Percentiles rank a stretch among this genome's conserved stretches.
phyloP scores from a whole-genome alignment of 176 grass and related monocot species.

The Cymbopogon citratus region DNA sequence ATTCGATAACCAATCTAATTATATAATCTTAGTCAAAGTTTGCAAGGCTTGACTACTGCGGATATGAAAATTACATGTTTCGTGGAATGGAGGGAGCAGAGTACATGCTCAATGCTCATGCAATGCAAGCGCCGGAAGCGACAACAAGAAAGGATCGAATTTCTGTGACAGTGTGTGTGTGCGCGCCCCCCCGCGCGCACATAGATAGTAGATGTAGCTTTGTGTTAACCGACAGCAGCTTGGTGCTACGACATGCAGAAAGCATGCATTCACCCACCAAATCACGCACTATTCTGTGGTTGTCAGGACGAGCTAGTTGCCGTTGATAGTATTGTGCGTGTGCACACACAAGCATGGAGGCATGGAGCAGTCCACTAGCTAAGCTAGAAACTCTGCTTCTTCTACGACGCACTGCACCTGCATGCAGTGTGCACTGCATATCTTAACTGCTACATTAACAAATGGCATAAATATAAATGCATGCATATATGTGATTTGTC shows the following conservation, averaged over 20 bases:
- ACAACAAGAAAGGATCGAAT: neutral
- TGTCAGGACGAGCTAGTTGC: neutral
- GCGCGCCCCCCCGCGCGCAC: too few relatives aligned
- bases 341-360: neutral
- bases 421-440: neutral
- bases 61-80: too few relatives aligned
- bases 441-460: neutral
- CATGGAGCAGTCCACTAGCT: neutral
- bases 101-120: too few relatives aligned
- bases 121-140: too few relatives aligned
- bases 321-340: too few relatives aligned
- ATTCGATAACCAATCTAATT: too few relatives aligned
- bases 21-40: too few relatives aligned
- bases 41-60: too few relatives aligned
- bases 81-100: too few relatives aligned
- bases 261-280: neutral
- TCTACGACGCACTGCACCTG: neutral
- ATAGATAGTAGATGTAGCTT: too few relatives aligned
- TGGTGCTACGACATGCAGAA: neutral
- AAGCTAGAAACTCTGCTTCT: neutral
- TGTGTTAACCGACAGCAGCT: neutral
- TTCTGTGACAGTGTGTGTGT: neutral
- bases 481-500: neutral
- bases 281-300: conserved; percentile 1
- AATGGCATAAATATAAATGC: neutral